These are phyloP conservation scores for Pontederia crassipes DNA, from an alignment of 176 grass and related monocot species.

Conservation along the genomic window DNA sequence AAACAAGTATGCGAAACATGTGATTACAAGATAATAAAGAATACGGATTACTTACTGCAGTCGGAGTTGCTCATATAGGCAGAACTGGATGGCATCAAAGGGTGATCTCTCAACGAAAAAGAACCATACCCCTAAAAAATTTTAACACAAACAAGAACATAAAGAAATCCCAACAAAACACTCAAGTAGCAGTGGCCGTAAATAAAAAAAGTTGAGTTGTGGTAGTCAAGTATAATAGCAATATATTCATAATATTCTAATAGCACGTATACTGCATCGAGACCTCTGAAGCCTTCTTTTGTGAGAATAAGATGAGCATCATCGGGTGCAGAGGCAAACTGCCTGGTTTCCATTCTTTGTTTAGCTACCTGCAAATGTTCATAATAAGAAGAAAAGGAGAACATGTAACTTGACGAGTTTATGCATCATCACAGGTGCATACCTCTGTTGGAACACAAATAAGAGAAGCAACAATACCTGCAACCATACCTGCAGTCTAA, in stretches of 20 bases:
- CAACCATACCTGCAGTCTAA: constrained; percentile 63
- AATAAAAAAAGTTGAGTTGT: not conserved
- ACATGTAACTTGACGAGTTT: constrained; percentile 1
- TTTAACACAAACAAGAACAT: not conserved
- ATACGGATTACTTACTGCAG: constrained; percentile 31
- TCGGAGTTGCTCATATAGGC: constrained; percentile 90
- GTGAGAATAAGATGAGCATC: constrained; percentile 67
- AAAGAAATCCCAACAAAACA: not conserved
- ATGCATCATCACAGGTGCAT: not conserved
- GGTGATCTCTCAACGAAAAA: constrained; percentile 83
- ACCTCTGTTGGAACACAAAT: constrained; percentile 97
- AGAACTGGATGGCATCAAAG: constrained; percentile 95
- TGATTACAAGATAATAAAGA: no score
- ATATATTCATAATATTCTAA: constrained; percentile 10
- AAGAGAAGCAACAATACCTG: constrained; percentile 69
- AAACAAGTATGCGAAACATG: no score
- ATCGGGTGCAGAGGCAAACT: constrained; percentile 61
- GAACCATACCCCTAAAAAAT: constrained; percentile 73
- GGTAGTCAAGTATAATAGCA: not conserved
- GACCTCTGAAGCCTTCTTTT: constrained; percentile 82
- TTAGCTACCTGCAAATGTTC: constrained; percentile 60
- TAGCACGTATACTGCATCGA: constrained; percentile 65
- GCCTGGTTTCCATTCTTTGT: constrained; percentile 89
- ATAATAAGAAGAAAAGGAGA: not conserved
- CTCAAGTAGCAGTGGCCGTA: not conserved